Evolutionary conservation across 2,329 filamentous ascomycete species (phyloP), one percentile per base, ranked within the genome.

Genomic region (Penicillium sclerotiorum): DNA sequence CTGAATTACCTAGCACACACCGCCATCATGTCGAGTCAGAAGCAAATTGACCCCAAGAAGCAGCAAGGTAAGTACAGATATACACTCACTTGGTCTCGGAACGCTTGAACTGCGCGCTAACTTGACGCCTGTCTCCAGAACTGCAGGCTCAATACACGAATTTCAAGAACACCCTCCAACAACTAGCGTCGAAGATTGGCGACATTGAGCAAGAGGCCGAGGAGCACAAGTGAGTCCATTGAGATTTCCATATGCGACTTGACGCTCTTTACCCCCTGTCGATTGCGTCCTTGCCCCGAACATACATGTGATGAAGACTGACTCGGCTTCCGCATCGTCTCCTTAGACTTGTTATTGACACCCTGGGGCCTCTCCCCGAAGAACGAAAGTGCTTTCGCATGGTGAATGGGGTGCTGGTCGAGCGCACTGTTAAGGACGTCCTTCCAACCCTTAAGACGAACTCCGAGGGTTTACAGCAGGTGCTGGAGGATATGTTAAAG

Each of bases 371-470:
- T 38, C 82, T 97, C 20, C 80, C 89, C 1, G 82, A 80, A 57
- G 88, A 95, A 59, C 89, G 94, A 65, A 99, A 96, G 77, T 97
- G 93, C 76, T 99, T 97, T 76, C 92, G 94, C 62, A 90, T 99
- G 83, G 95, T 99, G 72, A 97, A 99, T 72, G 94, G 94, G 38
- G 92, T 97, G 20, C 78, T 99, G 50, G 90, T 96, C 46, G 94
- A 99, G 77, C 83, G 92, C 61, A 97, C 93, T 13, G 90, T 99
- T 60, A 82, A 90, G 72, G 94, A 97, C 71, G 90, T 99, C 11
- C 80, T 95, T 47, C 94, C 94, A 5, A 89, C 90, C 21, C 80
- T 99, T 53, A 87, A 90, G 76, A 97, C 91, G 17, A 97, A 99
- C 70, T 89, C 90, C 21, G 93, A 97, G 56, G 93, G 94, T 1